A percentile compares a stretch with the other conserved stretches of the same genome.
phyloP scores from a whole-genome alignment of 768 basidiomycete genomes.

The Clitopilus passeckerianus region DNA sequence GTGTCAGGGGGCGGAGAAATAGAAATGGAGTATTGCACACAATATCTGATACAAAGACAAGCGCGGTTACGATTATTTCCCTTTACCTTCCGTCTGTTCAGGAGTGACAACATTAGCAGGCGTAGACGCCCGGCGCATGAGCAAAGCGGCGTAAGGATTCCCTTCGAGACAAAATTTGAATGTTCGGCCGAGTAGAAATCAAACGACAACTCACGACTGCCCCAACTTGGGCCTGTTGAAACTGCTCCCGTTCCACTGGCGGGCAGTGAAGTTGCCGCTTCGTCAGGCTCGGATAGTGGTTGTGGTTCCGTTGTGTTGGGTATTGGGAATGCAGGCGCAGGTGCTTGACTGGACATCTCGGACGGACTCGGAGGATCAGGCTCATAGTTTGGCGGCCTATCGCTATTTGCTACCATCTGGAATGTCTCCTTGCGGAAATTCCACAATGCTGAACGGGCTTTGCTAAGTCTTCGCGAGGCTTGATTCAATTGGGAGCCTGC shows the following conservation, averaged over 20 bases:
- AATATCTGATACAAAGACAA: no score
- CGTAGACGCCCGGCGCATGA: background rate
- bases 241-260: background rate
- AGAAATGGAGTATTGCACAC: no score
- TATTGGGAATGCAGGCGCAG: background rate
- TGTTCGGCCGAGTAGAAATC: no score
- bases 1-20: no score
- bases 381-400: constrained; percentile 25
- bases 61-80: no score
- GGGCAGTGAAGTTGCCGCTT: background rate
- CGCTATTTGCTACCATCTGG: constrained; percentile 20
- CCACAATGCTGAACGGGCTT: constrained; percentile 20
- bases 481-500: constrained; percentile 21
- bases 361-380: constrained; percentile 4
- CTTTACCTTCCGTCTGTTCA: no score
- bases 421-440: constrained; percentile 17
- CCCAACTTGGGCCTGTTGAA: constrained; percentile 16
- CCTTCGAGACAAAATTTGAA: constrained; percentile 4
- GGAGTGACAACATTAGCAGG: background rate
- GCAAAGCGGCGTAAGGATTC: constrained; percentile 15
- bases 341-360: background rate
- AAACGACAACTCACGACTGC: constrained; percentile 19
- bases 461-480: constrained; percentile 20
- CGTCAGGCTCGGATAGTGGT: background rate
- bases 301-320: background rate